A percentile compares a stretch with the other conserved stretches of the same genome.
These are phyloP conservation scores for Lavandula angustifolia DNA, from an alignment of 257 asterid genomes.

Conservation along the genomic window DNA sequence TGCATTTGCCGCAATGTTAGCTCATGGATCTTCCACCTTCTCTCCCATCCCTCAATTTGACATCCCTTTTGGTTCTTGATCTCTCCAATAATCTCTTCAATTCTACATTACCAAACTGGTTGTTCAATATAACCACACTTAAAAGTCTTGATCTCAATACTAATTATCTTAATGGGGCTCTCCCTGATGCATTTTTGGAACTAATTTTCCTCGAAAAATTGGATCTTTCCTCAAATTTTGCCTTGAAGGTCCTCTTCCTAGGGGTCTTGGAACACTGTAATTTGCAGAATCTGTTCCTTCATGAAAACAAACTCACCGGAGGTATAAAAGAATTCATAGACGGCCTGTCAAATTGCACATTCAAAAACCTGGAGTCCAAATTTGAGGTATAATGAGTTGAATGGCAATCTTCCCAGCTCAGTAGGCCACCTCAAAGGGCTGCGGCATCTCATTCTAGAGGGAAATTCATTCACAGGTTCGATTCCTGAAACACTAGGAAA, in stretches of 20 bases:
- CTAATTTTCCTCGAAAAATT: conserved; percentile 33
- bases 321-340: conserved; percentile 16
- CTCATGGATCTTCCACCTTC: conserved; percentile 36
- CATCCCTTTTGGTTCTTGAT: conserved; percentile 41
- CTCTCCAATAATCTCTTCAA: conserved; percentile 37
- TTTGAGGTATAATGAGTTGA: conserved; percentile 28
- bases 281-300: conserved; percentile 28
- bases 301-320: conserved; percentile 28
- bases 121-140: conserved; percentile 34
- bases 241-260: conserved; percentile 30
- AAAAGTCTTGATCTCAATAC: conserved; percentile 25
- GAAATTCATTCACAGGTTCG: conserved; percentile 37
- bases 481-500: conserved; percentile 37
- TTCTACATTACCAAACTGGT: conserved; percentile 37
- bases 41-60: conserved; percentile 32
- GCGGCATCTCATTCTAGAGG: conserved; percentile 22
- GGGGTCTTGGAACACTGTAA: conserved; percentile 33
- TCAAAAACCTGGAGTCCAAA: conserved; percentile 28
- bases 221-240: conserved; percentile 33
- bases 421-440: conserved; percentile 33
- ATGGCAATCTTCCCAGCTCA: conserved; percentile 31
- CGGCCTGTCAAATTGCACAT: conserved; percentile 34
- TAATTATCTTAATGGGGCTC: conserved; percentile 20
- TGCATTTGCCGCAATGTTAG: conserved; percentile 38
- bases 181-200: conserved; percentile 26